phyloP scores from a whole-genome alignment of 179 eudicot species.

The Beta lomatogona region DNA sequence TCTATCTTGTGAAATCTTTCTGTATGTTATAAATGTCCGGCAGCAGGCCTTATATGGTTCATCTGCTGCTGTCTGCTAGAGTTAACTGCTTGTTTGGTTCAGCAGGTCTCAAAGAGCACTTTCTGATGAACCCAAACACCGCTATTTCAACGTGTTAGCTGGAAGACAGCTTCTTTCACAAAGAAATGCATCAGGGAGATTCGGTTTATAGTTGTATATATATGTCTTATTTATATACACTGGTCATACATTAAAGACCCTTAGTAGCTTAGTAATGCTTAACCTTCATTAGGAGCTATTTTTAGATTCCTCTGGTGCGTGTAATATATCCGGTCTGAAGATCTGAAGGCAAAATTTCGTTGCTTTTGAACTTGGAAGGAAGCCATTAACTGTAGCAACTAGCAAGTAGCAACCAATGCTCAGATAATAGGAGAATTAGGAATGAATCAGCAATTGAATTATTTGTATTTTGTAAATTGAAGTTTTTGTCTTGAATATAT shows the following conservation, averaged over 20 bases:
- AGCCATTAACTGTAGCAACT: constrained; percentile 3
- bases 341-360: neutral
- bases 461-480: neutral
- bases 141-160: neutral
- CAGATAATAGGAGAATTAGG: neutral
- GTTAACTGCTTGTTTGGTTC: neutral
- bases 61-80: neutral
- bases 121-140: neutral
- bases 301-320: neutral
- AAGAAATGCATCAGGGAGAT: neutral
- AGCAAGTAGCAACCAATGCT: neutral
- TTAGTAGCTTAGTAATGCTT: neutral
- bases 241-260: neutral
- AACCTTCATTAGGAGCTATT: neutral
- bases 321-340: neutral
- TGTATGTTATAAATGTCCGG: neutral
- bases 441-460: neutral
- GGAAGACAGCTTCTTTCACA: neutral
- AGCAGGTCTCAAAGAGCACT: constrained; percentile 9
- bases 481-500: neutral
- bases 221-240: neutral
- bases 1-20: neutral
- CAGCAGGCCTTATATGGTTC: neutral
- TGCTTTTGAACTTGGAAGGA: neutral
- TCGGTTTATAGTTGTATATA: constrained; percentile 14